Base-by-base conservation (phyloP, 23 red algal genomes). In the Gracilaria domingensis region DNA sequence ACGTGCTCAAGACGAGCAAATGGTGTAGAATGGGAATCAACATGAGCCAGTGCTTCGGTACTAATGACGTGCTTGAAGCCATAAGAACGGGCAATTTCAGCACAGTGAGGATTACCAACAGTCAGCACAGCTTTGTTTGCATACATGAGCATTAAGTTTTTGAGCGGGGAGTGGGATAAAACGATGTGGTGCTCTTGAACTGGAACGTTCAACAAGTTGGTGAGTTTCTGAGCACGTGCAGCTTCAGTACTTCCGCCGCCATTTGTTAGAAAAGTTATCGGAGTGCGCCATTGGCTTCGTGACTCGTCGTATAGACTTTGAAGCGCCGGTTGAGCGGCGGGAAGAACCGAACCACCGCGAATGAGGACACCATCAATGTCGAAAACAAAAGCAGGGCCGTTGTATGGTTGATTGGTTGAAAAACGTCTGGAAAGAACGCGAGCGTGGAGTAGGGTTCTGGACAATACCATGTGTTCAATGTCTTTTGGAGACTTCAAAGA, bases 361-460 rank as follows among this genome's bases (percentile, higher is more conserved):
- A 89, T 62, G 29, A 96, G 84, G 30, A 96, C 95, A 33, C 95
- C 95, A 40, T 96, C 95, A 64, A 96, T 96, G 88, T 96, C 95
- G 78, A 96, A 92, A 13, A 82, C 95, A 84, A 93, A 96, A 20
- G 89, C 88, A 8, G 87, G 91, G 0, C 60, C 66, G 24, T 45
- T 48, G 12, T 23, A 29, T 9, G 54, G 73, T 49, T 40, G 71
- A 32, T n/a, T 39, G 21, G 86, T 69, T 2, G 65, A 66, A 21
- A 33, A 69, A 1, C 42, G 81, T 18, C 42, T 20, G 39, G 49
- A 37, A 48, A 50, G 56, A 51, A 48, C 17, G 18, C 59, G 81
- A 40, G 36, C 38, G 6, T 60, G 0, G 60, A 32, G 81, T 17
- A 85, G 81, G 9, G 60, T 32, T 50, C 40, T 28, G 14, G 34